Evolutionary conservation across 129 eudicot genomes (phyloP).

Genomic region (Dittrichia graveolens): DNA sequence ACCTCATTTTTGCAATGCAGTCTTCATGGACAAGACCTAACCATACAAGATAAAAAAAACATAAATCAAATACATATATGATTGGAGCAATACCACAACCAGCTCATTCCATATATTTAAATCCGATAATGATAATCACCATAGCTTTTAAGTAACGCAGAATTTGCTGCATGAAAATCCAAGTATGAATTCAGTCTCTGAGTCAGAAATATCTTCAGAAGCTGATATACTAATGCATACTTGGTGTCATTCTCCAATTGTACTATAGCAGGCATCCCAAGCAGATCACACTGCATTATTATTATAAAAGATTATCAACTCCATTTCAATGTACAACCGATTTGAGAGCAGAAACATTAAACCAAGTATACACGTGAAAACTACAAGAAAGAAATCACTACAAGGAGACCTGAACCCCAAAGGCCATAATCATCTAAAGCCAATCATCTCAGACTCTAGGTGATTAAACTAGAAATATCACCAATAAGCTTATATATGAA

Average conservation of each 20-base stretch:
- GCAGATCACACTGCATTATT: constrained; percentile 70
- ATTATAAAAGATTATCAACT: background rate
- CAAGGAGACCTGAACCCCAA: too few species aligned
- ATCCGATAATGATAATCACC: constrained; percentile 43
- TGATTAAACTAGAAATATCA: too few species aligned
- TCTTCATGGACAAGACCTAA: constrained; percentile 91
- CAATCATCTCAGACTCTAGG: too few species aligned
- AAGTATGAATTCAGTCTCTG: constrained; percentile 64
- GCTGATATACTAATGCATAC: constrained; percentile 62
- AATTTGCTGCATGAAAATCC: constrained; percentile 68
- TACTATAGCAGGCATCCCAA: constrained; percentile 77
- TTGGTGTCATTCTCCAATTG: constrained; percentile 87
- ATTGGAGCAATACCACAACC: too few species aligned
- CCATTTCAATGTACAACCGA: background rate
- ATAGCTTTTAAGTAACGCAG: constrained; percentile 50
- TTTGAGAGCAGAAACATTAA: background rate
- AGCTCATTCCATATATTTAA: too few species aligned
- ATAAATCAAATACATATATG: too few species aligned
- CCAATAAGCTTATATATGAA: too few species aligned
- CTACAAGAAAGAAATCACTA: background rate
- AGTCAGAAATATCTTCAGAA: constrained; percentile 67
- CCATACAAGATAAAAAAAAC: constrained; percentile 21
- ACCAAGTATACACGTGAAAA: constrained; percentile 2
- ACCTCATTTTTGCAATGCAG: constrained; percentile 74
- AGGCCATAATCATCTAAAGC: too few species aligned